Evolutionary conservation across 2,329 filamentous ascomycete species (phyloP).

Genomic region (Aspergillus sp.): DNA sequence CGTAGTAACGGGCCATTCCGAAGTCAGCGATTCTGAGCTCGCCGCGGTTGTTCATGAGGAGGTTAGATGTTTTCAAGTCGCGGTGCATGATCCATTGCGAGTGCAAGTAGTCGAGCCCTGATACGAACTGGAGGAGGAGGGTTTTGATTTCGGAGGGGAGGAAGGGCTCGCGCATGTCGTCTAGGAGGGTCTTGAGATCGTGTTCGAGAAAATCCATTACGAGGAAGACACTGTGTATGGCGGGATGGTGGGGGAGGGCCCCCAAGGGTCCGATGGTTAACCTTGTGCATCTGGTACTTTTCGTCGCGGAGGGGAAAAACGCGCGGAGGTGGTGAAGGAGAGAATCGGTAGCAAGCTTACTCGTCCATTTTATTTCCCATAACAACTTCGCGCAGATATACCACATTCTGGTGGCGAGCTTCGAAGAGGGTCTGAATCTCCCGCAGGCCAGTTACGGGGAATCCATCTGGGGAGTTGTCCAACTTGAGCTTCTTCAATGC

Average conservation of each 20-base stretch:
- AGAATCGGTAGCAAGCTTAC: conserved; percentile 35
- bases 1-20: conserved; percentile 91
- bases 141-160: conserved; percentile 90
- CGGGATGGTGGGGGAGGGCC: conserved; percentile 11
- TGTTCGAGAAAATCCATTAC: conserved; percentile 98
- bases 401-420: conserved; percentile 78
- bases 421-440: conserved; percentile 91
- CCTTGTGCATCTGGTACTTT: conserved; percentile 36
- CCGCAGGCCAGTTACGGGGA: conserved; percentile 87
- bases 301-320: conserved; percentile 24
- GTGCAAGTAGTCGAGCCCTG: conserved; percentile 83
- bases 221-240: conserved; percentile 68
- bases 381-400: conserved; percentile 79
- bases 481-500: conserved; percentile 94
- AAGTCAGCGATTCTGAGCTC: conserved; percentile 96
- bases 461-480: conserved; percentile 73
- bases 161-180: conserved; percentile 93
- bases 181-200: conserved; percentile 88
- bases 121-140: conserved; percentile 76
- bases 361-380: conserved; percentile 66
- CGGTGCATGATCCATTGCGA: conserved; percentile 87
- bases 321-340: neutral
- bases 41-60: conserved; percentile 92
- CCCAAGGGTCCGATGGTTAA: conserved; percentile 31
- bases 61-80: conserved; percentile 89